These are phyloP conservation scores for Entomortierella lignicola DNA, from an alignment of 192 early-diverging fungal species.

Conservation along the genomic window DNA sequence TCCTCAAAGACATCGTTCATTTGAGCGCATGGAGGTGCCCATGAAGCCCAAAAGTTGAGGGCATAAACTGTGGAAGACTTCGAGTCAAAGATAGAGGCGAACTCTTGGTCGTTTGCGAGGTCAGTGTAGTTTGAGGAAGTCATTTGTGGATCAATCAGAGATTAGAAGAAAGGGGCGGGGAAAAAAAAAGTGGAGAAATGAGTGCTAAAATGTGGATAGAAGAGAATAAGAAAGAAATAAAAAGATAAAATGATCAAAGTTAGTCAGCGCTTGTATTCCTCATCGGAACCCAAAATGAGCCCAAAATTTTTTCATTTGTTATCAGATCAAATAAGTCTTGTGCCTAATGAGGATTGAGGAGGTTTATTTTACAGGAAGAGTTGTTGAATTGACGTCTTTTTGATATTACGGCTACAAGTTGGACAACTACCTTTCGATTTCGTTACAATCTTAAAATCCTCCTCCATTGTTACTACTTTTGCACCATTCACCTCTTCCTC, in stretches of 20 bases:
- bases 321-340: not conserved
- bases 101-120: conserved; percentile 57
- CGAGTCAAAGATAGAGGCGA: conserved; percentile 44
- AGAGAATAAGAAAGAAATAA: not conserved
- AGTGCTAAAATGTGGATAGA: not conserved
- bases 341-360: no score
- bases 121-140: conserved; percentile 56
- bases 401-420: conserved; percentile 27
- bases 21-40: conserved; percentile 90
- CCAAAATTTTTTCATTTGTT: not conserved
- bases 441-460: conserved; percentile 19
- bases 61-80: conserved; percentile 58
- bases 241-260: not conserved
- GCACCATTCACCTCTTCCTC: not conserved
- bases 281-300: not conserved
- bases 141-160: conserved; percentile 10
- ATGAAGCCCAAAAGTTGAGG: conserved; percentile 93
- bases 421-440: conserved; percentile 24
- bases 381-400: conserved; percentile 15
- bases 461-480: not conserved
- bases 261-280: not conserved
- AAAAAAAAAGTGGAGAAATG: no score
- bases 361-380: conserved; percentile 22
- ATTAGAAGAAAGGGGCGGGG: no score
- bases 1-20: conserved; percentile 94